These are phyloP conservation scores for Saccharomycopsis fermentans DNA, from an alignment of 805 yeast species.

Conservation along the genomic window DNA sequence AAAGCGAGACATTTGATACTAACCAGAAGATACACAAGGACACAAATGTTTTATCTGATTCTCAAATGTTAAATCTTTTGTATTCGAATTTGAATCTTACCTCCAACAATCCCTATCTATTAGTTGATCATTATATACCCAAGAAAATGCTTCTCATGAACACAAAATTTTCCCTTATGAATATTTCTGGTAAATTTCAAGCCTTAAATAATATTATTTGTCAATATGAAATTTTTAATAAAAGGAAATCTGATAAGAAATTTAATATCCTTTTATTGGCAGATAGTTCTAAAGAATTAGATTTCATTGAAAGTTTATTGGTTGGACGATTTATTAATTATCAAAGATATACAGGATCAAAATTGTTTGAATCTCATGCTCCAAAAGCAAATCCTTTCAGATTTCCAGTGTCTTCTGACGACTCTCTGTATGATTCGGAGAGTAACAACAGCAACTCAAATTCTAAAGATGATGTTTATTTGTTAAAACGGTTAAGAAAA, in stretches of 20 bases:
- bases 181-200: constrained; percentile 50
- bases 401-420: neutral
- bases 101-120: constrained; percentile 54
- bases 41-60: neutral
- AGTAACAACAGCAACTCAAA: neutral
- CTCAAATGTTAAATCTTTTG: constrained; percentile 7
- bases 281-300: constrained; percentile 56
- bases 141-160: constrained; percentile 58
- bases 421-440: neutral
- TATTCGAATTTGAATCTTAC: constrained; percentile 8
- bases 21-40: neutral
- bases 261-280: constrained; percentile 41
- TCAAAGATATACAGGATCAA: constrained; percentile 56
- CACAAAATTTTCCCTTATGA: constrained; percentile 42
- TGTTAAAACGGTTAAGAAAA: constrained; percentile 7
- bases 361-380: constrained; percentile 35
- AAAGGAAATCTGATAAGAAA: constrained; percentile 17
- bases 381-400: neutral
- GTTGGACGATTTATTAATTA: constrained; percentile 63
- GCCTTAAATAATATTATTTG: constrained; percentile 42
- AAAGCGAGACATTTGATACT: neutral
- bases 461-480: constrained; percentile 17
- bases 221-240: constrained; percentile 23
- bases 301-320: constrained; percentile 66
- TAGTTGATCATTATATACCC: constrained; percentile 73